Conservation (phyloP, 2,329 filamentous ascomycete species). For the Pseudopithomyces chartarum region DNA sequence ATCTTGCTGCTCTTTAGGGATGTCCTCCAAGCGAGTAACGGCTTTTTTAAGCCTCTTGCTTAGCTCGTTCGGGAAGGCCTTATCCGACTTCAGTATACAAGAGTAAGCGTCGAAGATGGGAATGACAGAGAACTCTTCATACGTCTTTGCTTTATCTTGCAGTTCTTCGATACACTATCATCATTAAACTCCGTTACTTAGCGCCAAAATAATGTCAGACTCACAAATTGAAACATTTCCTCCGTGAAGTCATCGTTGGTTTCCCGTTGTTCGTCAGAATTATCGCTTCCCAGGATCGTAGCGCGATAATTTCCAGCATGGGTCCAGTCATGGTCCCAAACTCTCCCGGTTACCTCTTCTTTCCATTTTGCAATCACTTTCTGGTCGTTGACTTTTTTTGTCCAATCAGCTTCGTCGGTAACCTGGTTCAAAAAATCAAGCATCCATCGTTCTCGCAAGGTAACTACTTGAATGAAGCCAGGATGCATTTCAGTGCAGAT, state of each 20-base stretch:
- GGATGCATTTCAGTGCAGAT: too few species aligned
- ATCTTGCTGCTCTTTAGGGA: too few species aligned
- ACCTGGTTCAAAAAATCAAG: constrained; percentile 41
- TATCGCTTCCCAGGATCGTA: constrained; percentile 1
- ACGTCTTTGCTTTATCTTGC: constrained; percentile 53
- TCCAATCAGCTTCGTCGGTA: constrained; percentile 46
- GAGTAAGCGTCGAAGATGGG: not conserved
- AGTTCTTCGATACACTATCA: constrained; percentile 46
- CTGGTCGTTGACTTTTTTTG: constrained; percentile 43
- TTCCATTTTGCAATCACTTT: constrained; percentile 17
- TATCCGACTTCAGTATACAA: constrained; percentile 54
- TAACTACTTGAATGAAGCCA: not conserved
- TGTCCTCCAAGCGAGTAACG: too few species aligned
- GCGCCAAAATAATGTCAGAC: too few species aligned
- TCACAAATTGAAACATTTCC: too few species aligned
- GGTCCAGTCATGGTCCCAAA: not conserved
- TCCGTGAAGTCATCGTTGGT: too few species aligned
- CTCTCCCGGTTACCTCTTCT: constrained; percentile 5
- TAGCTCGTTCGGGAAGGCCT: constrained; percentile 39
- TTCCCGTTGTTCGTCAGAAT: too few species aligned
- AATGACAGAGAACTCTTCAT: constrained; percentile 27
- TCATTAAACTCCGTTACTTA: too few species aligned
- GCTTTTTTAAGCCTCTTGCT: too few species aligned
- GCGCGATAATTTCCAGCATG: not conserved
- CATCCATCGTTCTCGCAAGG: constrained; percentile 45